These are phyloP conservation scores for Suillus subluteus DNA, from an alignment of 768 basidiomycete genomes.

Conservation along the genomic window DNA sequence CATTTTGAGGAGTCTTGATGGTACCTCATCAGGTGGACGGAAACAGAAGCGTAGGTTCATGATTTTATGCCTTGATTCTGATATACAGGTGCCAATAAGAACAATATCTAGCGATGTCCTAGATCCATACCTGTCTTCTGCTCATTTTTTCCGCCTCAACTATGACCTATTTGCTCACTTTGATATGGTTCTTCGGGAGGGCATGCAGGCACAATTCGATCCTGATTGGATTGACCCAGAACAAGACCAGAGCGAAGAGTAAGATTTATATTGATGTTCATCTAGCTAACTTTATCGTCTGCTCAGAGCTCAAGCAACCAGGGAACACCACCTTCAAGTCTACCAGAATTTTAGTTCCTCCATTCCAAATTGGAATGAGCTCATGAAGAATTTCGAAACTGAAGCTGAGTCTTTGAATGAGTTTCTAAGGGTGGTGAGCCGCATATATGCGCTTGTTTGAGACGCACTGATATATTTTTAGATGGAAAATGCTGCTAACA, in stretches of 20 bases:
- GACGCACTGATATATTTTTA: background rate
- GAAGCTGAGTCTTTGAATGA: background rate
- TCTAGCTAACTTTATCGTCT: too few relatives aligned
- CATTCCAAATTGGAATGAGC: too few relatives aligned
- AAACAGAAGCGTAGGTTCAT: background rate
- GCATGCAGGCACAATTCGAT: background rate
- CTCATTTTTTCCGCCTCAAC: background rate
- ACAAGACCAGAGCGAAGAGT: background rate
- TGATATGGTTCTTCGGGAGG: background rate
- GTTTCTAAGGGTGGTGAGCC: background rate
- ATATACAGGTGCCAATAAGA: background rate
- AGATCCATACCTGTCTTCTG: background rate
- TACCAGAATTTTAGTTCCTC: too few relatives aligned
- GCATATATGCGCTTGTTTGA: background rate
- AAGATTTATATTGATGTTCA: too few relatives aligned
- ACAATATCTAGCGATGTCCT: background rate
- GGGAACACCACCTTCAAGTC: too few relatives aligned
- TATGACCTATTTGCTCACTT: background rate
- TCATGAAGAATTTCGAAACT: too few relatives aligned
- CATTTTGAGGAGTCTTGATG: background rate
- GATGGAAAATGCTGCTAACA: constrained; percentile 6
- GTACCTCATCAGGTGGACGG: background rate
- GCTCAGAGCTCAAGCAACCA: too few relatives aligned
- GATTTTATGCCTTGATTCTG: background rate
- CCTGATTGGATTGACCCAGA: background rate